These are phyloP conservation scores for Panaeolus cyanescens DNA, from an alignment of 768 basidiomycete species.

Conservation along the genomic window DNA sequence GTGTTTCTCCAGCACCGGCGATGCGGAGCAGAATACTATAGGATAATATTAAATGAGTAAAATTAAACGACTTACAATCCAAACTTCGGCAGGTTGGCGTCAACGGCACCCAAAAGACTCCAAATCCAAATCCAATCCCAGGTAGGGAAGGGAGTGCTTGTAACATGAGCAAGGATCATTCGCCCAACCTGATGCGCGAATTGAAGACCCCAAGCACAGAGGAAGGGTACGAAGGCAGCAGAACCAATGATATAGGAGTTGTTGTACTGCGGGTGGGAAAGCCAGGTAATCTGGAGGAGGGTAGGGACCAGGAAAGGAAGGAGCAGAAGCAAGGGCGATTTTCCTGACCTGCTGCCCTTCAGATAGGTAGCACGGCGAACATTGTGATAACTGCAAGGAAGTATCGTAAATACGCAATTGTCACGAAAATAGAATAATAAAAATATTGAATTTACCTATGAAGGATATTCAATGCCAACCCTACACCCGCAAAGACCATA, in stretches of 20 bases:
- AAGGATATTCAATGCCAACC: constrained; percentile 78
- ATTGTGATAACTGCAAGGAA: constrained; percentile 65
- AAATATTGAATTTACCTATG: constrained; percentile 48
- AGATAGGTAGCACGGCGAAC: constrained; percentile 62
- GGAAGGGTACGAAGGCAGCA: constrained; percentile 80
- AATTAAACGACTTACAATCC: constrained; percentile 50
- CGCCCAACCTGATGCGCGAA: constrained; percentile 89
- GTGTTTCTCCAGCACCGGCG: background rate
- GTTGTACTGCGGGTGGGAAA: constrained; percentile 63
- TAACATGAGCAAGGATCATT: constrained; percentile 93
- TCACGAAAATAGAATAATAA: background rate
- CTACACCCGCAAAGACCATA: constrained; percentile 77
- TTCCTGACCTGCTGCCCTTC: constrained; percentile 31
- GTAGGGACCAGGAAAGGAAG: constrained; percentile 78
- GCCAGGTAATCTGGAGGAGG: constrained; percentile 78
- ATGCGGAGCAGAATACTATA: constrained; percentile 2
- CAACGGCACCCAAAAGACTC: constrained; percentile 74
- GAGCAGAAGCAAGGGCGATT: constrained; percentile 69
- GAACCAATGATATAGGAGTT: constrained; percentile 75
- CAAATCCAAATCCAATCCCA: constrained; percentile 90
- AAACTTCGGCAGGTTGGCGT: constrained; percentile 79
- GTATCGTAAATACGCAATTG: background rate
- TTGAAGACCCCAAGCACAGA: constrained; percentile 91
- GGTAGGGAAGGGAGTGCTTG: constrained; percentile 78
- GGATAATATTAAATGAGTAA: constrained; percentile 1